phyloP scores from a whole-genome alignment of 805 yeast species.

The Barnettozyma botsteinii region DNA sequence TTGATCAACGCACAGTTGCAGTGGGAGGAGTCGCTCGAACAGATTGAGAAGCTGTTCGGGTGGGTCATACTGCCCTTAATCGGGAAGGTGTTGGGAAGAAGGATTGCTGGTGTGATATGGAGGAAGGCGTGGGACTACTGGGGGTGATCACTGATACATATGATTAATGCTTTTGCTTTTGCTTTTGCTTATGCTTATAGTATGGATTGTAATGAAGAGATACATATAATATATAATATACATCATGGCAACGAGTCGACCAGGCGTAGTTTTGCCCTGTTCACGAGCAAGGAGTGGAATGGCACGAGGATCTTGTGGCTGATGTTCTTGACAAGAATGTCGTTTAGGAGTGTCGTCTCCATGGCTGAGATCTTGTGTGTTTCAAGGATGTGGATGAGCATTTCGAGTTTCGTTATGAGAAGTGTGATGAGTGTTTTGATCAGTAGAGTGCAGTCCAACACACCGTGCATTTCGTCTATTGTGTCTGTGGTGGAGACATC shows the following conservation, averaged over 20 bases:
- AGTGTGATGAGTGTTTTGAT: conserved; percentile 15
- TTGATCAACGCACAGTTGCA: conserved; percentile 53
- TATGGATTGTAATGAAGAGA: too few species aligned
- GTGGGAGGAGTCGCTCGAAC: conserved; percentile 66
- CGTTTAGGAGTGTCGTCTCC: background rate
- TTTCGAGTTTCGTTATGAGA: conserved; percentile 14
- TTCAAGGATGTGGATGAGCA: conserved; percentile 6
- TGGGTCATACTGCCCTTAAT: conserved; percentile 59
- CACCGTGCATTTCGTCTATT: background rate
- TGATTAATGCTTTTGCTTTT: too few species aligned
- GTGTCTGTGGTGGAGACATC: background rate
- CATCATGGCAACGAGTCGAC: too few species aligned
- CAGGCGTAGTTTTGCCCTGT: conserved; percentile 9
- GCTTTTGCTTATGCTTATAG: too few species aligned
- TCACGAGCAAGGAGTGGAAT: conserved; percentile 15
- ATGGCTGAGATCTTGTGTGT: conserved; percentile 1
- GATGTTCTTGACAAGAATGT: conserved; percentile 12
- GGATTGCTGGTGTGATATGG: conserved; percentile 38
- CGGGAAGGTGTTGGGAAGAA: conserved; percentile 64
- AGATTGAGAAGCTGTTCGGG: conserved; percentile 50
- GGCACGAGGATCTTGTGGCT: conserved; percentile 18
- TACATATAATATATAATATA: too few species aligned
- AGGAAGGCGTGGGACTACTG: conserved; percentile 18
- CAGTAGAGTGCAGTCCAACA: conserved; percentile 15
- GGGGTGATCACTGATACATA: too few species aligned